Conservation (phyloP, 441 rosid genomes). For the Gossypium gossypioides region DNA sequence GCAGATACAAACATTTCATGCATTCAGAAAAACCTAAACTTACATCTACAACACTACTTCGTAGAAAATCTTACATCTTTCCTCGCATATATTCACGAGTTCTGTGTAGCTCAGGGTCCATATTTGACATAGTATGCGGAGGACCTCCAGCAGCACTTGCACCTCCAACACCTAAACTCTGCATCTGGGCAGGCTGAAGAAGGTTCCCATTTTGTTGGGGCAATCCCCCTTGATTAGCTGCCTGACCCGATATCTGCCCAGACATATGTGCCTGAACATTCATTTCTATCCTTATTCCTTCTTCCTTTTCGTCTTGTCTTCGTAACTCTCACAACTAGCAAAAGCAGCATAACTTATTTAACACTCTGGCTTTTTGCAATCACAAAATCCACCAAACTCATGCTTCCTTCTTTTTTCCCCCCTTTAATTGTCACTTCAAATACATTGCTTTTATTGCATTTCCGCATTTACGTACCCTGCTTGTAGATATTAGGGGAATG, state of each 20-base stretch:
- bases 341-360: constrained; percentile 31
- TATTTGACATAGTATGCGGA: constrained; percentile 20
- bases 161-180: constrained; percentile 41
- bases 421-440: constrained; percentile 5
- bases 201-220: constrained; percentile 72
- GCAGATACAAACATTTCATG: not conserved
- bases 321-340: constrained; percentile 21
- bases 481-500: not conserved
- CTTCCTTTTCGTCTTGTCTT: constrained; percentile 25
- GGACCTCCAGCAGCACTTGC: constrained; percentile 24
- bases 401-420: constrained; percentile 16
- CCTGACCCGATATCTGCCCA: constrained; percentile 72
- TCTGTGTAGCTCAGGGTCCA: constrained; percentile 38
- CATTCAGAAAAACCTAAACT: not conserved
- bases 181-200: constrained; percentile 49
- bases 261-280: constrained; percentile 78
- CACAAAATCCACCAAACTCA: constrained; percentile 24
- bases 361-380: constrained; percentile 13
- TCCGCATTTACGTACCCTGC: not conserved
- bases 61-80: constrained; percentile 48
- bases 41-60: not conserved
- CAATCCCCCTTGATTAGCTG: constrained; percentile 57
- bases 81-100: constrained; percentile 42
- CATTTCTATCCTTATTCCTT: constrained; percentile 40
- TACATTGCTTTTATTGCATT: constrained; percentile 4